Evolutionary conservation across 2,329 filamentous ascomycete species (phyloP), one percentile per base, ranked within the genome.

Genomic region (Metarhizium album): DNA sequence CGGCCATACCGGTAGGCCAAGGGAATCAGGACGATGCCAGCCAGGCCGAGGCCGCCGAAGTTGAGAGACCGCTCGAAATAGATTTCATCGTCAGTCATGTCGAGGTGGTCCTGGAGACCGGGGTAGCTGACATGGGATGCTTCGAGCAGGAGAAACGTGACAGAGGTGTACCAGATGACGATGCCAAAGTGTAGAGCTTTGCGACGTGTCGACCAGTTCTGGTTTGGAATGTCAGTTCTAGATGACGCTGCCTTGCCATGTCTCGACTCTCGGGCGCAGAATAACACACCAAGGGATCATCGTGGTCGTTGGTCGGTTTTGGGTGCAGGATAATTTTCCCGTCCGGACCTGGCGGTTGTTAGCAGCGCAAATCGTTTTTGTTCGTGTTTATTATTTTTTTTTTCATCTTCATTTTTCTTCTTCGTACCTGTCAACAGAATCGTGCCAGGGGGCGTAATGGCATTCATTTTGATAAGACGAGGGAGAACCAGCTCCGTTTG

Each of bases 1-100:
- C 59, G 57, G 2, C 60, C 59, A 20, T 60, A 59, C 24, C 58
- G 59, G 50, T 53, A 47, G n/a, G 54, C 54, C 1, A 60, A 46
- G 2, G 60, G 60, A 9, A 62, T 55, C 16, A 62, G 47, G 11
- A 55, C 42, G 23, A 60, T 23, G 42, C 54, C 55, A 11, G 59
- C 60, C 2, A 59, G n/a, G 3, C 56, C 60, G 0, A 60, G 50
- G 5, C 53, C 57, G 2, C 49, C 52, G 29, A 54, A 55, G 16
- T 53, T 52, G 23, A 53, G 45, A 1, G 54, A 13, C 5, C 33
- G 33, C 14, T 35, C 11, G 11, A 35, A 13, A 8, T 8, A 8
- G 14, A 14, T 35, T 8, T 35, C 33, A 13, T 35, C 33, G 33
- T 35, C 33, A 4, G 9, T 35, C 33, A 35, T 13, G 33, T 4